Evolutionary conservation across 2,329 filamentous ascomycete species (phyloP).

Genomic region (Aspergillus amoenus): DNA sequence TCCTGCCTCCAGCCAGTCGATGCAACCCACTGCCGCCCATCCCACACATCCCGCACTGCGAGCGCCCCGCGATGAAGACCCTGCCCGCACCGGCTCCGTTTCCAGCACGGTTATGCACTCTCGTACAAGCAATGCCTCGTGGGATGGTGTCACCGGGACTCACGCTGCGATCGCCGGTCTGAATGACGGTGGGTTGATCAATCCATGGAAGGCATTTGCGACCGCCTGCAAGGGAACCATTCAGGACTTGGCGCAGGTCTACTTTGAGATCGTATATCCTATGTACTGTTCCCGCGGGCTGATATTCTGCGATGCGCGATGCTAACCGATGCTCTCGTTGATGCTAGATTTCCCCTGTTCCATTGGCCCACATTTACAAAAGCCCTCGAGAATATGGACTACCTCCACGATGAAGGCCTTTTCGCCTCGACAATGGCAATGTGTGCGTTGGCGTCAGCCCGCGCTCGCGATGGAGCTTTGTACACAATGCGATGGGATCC

Average conservation of each 20-base stretch:
- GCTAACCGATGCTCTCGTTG: neutral
- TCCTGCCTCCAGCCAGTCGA: neutral
- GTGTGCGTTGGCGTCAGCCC: slow-evolving; percentile 1
- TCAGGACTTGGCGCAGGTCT: neutral
- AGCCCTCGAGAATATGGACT: slow-evolving; percentile 1
- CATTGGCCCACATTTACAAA: neutral
- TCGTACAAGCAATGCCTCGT: neutral
- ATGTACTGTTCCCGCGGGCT: neutral
- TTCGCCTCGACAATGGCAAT: slow-evolving; percentile 6
- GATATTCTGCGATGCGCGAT: too few relatives aligned
- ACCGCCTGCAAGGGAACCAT: neutral
- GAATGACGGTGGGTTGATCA: neutral
- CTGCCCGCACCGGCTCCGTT: neutral
- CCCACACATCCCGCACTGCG: neutral
- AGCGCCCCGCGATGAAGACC: neutral
- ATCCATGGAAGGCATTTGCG: slow-evolving; percentile 4
- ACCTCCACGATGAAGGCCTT: neutral
- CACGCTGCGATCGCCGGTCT: neutral
- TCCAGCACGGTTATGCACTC: neutral
- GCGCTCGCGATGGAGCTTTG: slow-evolving; percentile 2
- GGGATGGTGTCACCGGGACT: neutral
- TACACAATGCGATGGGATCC: neutral
- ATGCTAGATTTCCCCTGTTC: slow-evolving; percentile 1
- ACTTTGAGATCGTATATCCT: slow-evolving; percentile 5
- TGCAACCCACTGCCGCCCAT: neutral